Percentiles rank a stretch among this genome's conserved stretches.
Evolutionary conservation across 169 alveolate genomes (phyloP).

Genomic region (Fabrea salina): DNA sequence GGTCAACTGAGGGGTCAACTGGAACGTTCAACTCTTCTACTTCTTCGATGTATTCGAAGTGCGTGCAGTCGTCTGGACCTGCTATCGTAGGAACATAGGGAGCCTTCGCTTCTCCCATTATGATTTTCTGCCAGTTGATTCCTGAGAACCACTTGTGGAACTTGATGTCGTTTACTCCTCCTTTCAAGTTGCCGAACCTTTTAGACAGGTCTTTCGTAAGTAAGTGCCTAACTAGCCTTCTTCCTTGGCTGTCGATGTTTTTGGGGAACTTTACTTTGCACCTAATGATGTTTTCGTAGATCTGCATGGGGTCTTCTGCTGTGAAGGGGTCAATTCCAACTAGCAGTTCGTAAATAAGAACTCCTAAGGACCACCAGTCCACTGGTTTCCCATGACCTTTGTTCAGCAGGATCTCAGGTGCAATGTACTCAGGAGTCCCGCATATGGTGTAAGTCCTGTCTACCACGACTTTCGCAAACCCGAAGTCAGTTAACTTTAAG

Average conservation of each 20-base stretch:
- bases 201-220: slow-evolving; percentile 81
- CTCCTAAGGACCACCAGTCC: slow-evolving; percentile 86
- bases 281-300: slow-evolving; percentile 92
- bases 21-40: slow-evolving; percentile 79
- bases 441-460: slow-evolving; percentile 81
- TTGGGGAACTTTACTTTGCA: slow-evolving; percentile 75
- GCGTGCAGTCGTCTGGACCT: slow-evolving; percentile 43
- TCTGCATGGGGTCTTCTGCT: slow-evolving; percentile 94
- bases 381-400: slow-evolving; percentile 79
- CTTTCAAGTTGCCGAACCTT: slow-evolving; percentile 84
- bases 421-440: slow-evolving; percentile 86
- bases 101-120: slow-evolving; percentile 48
- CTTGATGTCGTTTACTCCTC: slow-evolving; percentile 86
- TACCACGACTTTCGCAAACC: slow-evolving; percentile 77
- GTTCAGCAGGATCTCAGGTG: slow-evolving; percentile 80
- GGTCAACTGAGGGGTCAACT: slow-evolving; percentile 79
- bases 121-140: slow-evolving; percentile 63
- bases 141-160: slow-evolving; percentile 81
- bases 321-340: slow-evolving; percentile 70
- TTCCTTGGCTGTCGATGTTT: slow-evolving; percentile 78
- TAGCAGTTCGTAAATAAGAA: slow-evolving; percentile 76
- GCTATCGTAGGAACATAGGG: slow-evolving; percentile 74
- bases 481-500: slow-evolving; percentile 81
- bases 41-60: slow-evolving; percentile 85
- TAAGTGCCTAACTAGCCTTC: slow-evolving; percentile 80